Conservation (phyloP, 2,329 filamentous ascomycete species). For the Blastomyces parvus region DNA sequence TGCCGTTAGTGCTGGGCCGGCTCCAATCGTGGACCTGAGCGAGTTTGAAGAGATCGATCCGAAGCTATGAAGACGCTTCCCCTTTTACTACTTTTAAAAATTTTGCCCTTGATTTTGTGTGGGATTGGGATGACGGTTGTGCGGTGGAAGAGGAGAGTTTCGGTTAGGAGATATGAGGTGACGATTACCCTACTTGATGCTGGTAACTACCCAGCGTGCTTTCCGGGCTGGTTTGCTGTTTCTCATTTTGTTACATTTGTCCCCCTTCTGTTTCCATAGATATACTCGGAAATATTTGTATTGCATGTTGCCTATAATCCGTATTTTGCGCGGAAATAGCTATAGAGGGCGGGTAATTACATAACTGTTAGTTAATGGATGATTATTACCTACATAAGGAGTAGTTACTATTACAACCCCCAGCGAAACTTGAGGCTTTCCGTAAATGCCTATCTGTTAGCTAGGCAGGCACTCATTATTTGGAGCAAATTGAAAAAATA, state of each 20-base stretch:
- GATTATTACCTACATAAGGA: not conserved
- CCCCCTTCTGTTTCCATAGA: not conserved
- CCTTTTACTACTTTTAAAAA: not conserved
- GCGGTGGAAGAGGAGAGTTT: not conserved
- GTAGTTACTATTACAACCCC: not conserved
- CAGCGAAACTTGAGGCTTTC: no score
- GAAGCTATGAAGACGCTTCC: conserved; percentile 53
- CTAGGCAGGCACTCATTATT: no score
- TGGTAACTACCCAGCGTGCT: not conserved
- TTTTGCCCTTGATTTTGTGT: not conserved
- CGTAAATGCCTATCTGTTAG: no score
- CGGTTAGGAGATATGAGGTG: not conserved
- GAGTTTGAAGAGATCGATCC: conserved; percentile 79
- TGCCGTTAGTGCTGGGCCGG: conserved; percentile 60
- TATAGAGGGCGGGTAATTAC: not conserved
- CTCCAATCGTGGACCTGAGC: conserved; percentile 62
- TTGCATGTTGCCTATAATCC: not conserved
- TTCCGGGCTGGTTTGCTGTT: not conserved
- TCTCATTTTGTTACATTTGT: not conserved
- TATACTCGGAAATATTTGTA: not conserved
- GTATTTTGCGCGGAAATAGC: not conserved
- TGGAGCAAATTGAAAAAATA: no score
- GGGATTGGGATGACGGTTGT: not conserved
- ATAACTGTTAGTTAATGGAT: not conserved
- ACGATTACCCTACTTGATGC: no score